phyloP scores from a whole-genome alignment of 1,284 basidiomycete species.

The Ganoderma lingzhi region DNA sequence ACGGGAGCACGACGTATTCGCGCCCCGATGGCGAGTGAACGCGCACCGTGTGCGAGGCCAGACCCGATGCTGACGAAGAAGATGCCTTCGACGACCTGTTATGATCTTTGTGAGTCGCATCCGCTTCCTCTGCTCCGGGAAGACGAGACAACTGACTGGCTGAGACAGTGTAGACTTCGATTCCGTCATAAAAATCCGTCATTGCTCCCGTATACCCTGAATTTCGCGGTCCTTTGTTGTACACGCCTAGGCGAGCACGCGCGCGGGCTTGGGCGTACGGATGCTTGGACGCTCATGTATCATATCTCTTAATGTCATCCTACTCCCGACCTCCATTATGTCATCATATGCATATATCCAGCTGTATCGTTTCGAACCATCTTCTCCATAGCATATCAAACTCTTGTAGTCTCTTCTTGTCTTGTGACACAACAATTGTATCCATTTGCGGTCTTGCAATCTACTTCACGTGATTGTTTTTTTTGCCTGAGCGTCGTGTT shows the following conservation, averaged over 20 bases:
- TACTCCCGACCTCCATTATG: conserved; percentile 1
- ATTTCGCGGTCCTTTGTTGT: conserved; percentile 4
- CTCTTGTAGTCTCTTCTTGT: conserved; percentile 10
- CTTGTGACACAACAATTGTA: not conserved
- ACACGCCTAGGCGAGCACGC: conserved; percentile 2
- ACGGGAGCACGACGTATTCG: conserved; percentile 26
- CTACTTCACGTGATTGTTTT: not conserved
- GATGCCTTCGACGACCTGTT: conserved; percentile 11
- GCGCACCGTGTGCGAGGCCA: not conserved
- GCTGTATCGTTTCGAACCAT: conserved; percentile 14
- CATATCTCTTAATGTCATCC: not conserved
- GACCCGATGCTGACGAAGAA: not conserved
- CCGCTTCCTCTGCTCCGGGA: not conserved
- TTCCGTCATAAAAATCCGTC: not conserved
- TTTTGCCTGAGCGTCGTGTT: not conserved
- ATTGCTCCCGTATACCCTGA: conserved; percentile 10
- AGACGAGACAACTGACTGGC: conserved; percentile 2
- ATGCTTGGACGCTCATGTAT: conserved; percentile 1
- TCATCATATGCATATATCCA: conserved; percentile 9
- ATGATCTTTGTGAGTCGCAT: conserved; percentile 12
- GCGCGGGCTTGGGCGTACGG: conserved; percentile 6
- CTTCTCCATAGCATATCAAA: not conserved
- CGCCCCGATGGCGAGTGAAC: not conserved
- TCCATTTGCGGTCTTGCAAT: not conserved
- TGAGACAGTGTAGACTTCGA: not conserved